Conservation (phyloP, 805 yeast genomes). For the Nakazawaea wickerhamii region DNA sequence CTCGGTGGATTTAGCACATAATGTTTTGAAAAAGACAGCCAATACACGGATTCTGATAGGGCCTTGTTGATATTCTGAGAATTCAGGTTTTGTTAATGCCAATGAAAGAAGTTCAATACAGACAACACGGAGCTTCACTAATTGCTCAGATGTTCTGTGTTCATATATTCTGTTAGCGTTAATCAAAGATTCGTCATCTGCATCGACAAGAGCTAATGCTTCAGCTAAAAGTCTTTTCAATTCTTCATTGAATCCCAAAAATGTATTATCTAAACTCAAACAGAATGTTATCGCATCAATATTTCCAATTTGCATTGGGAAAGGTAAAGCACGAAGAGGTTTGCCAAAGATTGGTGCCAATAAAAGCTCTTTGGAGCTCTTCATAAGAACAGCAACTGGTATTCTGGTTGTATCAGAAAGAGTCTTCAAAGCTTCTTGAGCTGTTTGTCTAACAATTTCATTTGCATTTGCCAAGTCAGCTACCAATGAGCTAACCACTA, state of each 20-base stretch:
- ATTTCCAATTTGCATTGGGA: constrained; percentile 98
- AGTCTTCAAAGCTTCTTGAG: constrained; percentile 62
- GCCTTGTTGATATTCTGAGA: constrained; percentile 66
- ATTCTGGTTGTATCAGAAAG: constrained; percentile 67
- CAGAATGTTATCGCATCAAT: constrained; percentile 96
- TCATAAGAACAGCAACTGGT: constrained; percentile 68
- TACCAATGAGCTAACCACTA: constrained; percentile 82
- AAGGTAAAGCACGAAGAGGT: constrained; percentile 93
- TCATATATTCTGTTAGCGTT: constrained; percentile 83
- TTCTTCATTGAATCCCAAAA: constrained; percentile 85
- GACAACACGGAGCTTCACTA: constrained; percentile 81
- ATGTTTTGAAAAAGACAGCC: constrained; percentile 91
- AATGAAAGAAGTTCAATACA: constrained; percentile 79
- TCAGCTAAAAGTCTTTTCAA: constrained; percentile 78
- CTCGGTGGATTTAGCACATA: constrained; percentile 77
- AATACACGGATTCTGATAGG: constrained; percentile 73
- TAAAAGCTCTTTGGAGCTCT: constrained; percentile 76
- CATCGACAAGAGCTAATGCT: constrained; percentile 92
- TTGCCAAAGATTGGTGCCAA: constrained; percentile 94
- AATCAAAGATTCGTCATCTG: constrained; percentile 93
- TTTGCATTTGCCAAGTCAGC: constrained; percentile 91
- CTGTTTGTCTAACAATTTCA: constrained; percentile 72
- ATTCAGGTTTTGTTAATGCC: constrained; percentile 81
- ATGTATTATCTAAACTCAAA: constrained; percentile 71
- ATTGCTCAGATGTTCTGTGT: constrained; percentile 81